phyloP scores from a whole-genome alignment of 768 basidiomycete genomes.

The Trametes cubensis region DNA sequence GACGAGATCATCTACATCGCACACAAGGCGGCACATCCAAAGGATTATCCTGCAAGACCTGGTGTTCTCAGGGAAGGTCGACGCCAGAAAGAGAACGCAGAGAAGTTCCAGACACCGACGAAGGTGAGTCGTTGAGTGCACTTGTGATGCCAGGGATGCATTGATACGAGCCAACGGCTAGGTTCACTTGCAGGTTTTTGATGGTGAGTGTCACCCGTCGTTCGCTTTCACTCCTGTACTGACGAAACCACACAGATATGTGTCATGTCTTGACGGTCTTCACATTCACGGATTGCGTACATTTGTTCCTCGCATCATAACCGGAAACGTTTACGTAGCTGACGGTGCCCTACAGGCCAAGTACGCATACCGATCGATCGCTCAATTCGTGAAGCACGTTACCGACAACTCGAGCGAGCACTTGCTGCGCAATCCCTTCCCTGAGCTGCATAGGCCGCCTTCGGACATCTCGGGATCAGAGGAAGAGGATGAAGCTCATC shows the following conservation, averaged over 20 bases:
- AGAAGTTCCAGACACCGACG: slow-evolving; percentile 54
- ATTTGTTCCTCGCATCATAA: slow-evolving; percentile 21
- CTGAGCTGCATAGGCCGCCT: slow-evolving; percentile 42
- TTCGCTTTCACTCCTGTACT: not conserved
- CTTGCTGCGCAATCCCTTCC: slow-evolving; percentile 49
- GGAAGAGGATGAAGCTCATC: slow-evolving; percentile 14
- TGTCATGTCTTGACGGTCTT: slow-evolving; percentile 78
- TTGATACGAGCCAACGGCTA: slow-evolving; percentile 24
- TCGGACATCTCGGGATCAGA: slow-evolving; percentile 32
- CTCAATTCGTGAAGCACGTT: slow-evolving; percentile 58
- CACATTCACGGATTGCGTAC: slow-evolving; percentile 60
- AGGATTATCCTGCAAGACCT: slow-evolving; percentile 59
- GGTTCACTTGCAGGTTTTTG: slow-evolving; percentile 78
- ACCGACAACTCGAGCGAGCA: slow-evolving; percentile 42
- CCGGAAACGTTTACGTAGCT: not conserved
- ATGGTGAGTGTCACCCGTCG: slow-evolving; percentile 47
- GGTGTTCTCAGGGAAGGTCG: slow-evolving; percentile 49
- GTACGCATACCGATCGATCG: slow-evolving; percentile 61
- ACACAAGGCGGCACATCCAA: slow-evolving; percentile 78
- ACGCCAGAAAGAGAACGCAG: slow-evolving; percentile 54
- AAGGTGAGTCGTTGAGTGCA: slow-evolving; percentile 38
- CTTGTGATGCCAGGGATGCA: too few relatives aligned
- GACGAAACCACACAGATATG: slow-evolving; percentile 47
- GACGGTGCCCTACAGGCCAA: slow-evolving; percentile 46
- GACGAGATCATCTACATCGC: slow-evolving; percentile 81